Percentiles rank a stretch among this genome's conserved stretches.
These are phyloP conservation scores for Syzygium aromaticum DNA, from an alignment of 345 rosid genomes.

Conservation along the genomic window DNA sequence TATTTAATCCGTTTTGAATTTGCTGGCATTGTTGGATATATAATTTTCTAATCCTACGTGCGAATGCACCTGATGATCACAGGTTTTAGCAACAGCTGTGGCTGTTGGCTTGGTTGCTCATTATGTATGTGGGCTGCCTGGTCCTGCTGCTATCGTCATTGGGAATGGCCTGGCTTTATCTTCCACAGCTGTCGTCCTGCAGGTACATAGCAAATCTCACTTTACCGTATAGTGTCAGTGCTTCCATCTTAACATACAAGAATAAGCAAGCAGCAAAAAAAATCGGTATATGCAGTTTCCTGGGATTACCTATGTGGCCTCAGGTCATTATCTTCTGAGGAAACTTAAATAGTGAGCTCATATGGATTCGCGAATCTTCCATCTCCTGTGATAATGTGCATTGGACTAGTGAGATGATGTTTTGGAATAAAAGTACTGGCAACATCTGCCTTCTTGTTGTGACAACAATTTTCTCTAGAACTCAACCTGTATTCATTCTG, in stretches of 20 bases:
- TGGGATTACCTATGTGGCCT: background rate
- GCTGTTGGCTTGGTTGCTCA: conserved; percentile 79
- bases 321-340: background rate
- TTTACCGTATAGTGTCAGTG: background rate
- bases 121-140: conserved; percentile 67
- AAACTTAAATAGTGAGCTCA: background rate
- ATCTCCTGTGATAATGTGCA: background rate
- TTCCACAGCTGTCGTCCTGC: conserved; percentile 97
- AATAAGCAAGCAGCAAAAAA: background rate
- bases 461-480: background rate
- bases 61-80: conserved; percentile 14
- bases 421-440: background rate
- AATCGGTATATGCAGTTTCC: background rate
- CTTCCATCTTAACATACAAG: background rate
- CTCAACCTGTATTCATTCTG: background rate
- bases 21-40: conserved; percentile 1
- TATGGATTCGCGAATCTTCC: background rate
- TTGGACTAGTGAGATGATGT: background rate
- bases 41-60: conserved; percentile 3
- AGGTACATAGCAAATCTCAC: conserved; percentile 31
- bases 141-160: conserved; percentile 93
- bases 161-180: conserved; percentile 98
- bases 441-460: background rate
- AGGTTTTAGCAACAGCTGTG: conserved; percentile 94
- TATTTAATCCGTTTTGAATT: background rate